These are phyloP conservation scores for Tylopilus intermedius DNA, from an alignment of 768 basidiomycete genomes.

Conservation along the genomic window DNA sequence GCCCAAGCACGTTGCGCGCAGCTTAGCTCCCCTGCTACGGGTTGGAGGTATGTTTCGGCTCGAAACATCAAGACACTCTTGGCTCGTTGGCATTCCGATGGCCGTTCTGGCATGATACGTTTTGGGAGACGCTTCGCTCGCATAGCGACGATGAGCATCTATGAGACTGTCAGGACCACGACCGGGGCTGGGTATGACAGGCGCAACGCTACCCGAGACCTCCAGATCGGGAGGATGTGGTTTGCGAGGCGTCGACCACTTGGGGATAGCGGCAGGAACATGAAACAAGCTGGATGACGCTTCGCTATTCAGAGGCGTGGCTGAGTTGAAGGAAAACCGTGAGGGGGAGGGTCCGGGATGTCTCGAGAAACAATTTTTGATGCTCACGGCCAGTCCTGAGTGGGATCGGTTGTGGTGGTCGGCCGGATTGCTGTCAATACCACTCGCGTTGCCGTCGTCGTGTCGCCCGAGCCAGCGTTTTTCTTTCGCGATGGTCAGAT, in stretches of 20 bases:
- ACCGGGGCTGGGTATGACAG: constrained; percentile 2
- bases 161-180: background rate
- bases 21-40: constrained; percentile 14
- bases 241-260: constrained; percentile 17
- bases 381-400: too few relatives aligned
- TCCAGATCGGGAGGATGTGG: constrained; percentile 23
- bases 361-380: constrained; percentile 7
- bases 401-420: too few relatives aligned
- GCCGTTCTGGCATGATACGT: background rate
- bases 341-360: constrained; percentile 26
- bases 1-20: constrained; percentile 27
- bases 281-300: constrained; percentile 10
- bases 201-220: constrained; percentile 9
- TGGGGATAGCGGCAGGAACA: background rate
- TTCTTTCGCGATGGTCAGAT: too few relatives aligned
- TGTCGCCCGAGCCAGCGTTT: too few relatives aligned
- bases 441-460: too few relatives aligned
- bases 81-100: constrained; percentile 3
- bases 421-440: too few relatives aligned
- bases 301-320: constrained; percentile 10
- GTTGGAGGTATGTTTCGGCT: background rate
- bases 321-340: constrained; percentile 19
- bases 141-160: constrained; percentile 20
- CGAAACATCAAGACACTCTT: constrained; percentile 12
- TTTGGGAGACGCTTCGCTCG: constrained; percentile 13